Base-by-base conservation (phyloP, 2,329 filamentous ascomycete genomes). In the Nothophaeocryptopus gaeumannii region DNA sequence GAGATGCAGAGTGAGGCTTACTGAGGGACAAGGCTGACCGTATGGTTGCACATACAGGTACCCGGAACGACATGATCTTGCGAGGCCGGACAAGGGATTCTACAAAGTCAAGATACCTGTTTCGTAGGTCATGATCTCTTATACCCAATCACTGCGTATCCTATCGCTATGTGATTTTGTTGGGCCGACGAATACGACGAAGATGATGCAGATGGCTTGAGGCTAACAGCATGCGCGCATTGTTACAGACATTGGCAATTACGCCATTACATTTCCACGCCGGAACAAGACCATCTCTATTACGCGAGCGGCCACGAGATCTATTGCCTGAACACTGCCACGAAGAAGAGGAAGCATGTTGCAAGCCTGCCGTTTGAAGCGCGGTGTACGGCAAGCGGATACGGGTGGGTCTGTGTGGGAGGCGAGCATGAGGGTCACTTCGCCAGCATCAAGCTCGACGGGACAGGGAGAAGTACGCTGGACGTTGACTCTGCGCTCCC, bases 401-500 rank as follows among this genome's bases (percentile, higher is more conserved):
- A 88, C 62, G 90, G 90, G 45, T 97, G 89, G 86, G 79, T 97
- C 33, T 96, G 89, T 62, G 88, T 91, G 39, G 93, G 92, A 39
- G 92, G 92, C 35, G 78, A 79, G 51, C 86, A 95, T 62, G 82
- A 83, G 58, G 93, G 93, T 50, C 86, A 95, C 65, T 96, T 95
- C 65, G 85, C 88, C 29, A 84, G 89, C 47, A 86, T 96, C 63
- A 83, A 80, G 58, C 74, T 91, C 37, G 65, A 65, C 53, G 71
- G 62, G 67, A 63, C 48, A 20, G 44, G 46, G 13, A 46, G 67
- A 64, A 53, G 72, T 67, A 58, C 66, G 64, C 61, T 73, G 44
- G 78, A 82, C 55, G 76, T 83, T 16, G 81, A 85, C 65, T 73
- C 76, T 46, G 72, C 79, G 43, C 66, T 84, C 20, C 81, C 81